Evolutionary conservation across 371 early-diverging fungal genomes (phyloP).

Genomic region (Apophysomyces ossiformis): DNA sequence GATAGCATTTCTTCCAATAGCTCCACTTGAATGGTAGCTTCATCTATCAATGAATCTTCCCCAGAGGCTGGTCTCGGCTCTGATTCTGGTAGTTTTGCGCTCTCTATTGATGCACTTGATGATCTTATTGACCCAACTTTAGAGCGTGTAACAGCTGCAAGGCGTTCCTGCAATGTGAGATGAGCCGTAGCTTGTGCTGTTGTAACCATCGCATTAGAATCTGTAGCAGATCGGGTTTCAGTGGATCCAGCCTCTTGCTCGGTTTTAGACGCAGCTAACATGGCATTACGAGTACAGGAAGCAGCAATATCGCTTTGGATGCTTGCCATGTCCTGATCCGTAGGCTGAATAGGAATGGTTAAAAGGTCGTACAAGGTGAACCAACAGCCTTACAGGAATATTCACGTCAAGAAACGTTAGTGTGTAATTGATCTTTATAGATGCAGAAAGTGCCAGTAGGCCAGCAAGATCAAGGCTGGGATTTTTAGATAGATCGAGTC

Average conservation of each 20-base stretch:
- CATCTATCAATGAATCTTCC: conserved; percentile 2
- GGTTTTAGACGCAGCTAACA: conserved; percentile 38
- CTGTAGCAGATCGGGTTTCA: conserved; percentile 28
- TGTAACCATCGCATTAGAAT: conserved; percentile 30
- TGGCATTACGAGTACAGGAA: conserved; percentile 71
- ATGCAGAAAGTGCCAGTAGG: conserved; percentile 76
- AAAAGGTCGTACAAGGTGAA: background rate
- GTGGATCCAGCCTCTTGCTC: conserved; percentile 20
- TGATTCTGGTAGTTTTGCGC: conserved; percentile 9
- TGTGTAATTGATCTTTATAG: conserved; percentile 73
- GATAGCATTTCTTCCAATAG: conserved; percentile 29
- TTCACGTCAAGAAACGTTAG: conserved; percentile 75
- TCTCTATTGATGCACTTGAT: conserved; percentile 8
- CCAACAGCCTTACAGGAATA: conserved; percentile 53
- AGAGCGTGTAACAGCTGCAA: conserved; percentile 42
- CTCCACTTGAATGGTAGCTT: conserved; percentile 13
- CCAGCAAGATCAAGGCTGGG: conserved; percentile 77
- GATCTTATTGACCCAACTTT: conserved; percentile 21
- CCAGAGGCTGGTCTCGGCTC: background rate
- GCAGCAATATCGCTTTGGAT: conserved; percentile 72
- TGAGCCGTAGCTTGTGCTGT: conserved; percentile 50
- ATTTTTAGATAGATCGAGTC: conserved; percentile 79
- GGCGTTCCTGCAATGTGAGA: conserved; percentile 46
- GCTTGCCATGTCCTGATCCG: conserved; percentile 69
- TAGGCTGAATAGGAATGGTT: conserved; percentile 35